Conservation (phyloP, 208 protist genomes). For the Leishmania gerbilli region DNA sequence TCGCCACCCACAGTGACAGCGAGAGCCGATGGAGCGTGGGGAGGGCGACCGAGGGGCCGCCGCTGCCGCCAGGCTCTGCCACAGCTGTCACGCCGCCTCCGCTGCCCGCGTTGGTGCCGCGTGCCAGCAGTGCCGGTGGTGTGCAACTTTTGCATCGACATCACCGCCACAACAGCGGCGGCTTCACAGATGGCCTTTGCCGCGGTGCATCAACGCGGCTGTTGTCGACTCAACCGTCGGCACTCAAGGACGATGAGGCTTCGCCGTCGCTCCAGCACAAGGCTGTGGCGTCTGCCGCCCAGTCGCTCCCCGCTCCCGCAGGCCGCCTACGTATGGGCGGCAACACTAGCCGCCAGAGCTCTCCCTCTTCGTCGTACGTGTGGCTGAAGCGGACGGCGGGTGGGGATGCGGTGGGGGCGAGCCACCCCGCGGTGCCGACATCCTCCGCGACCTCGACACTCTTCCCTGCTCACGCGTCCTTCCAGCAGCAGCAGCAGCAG, state of each 20-base stretch:
- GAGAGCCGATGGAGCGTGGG: neutral
- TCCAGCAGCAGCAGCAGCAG: conserved; percentile 10
- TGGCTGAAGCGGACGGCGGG: conserved; percentile 18
- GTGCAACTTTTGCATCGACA: neutral
- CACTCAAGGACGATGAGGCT: neutral
- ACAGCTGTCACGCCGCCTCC: neutral
- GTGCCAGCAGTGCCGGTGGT: neutral
- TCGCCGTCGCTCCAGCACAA: neutral
- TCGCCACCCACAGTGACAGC: neutral
- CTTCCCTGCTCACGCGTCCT: neutral
- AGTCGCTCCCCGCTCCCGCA: neutral
- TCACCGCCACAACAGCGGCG: neutral
- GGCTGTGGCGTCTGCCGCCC: neutral
- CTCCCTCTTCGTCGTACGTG: conserved; percentile 9
- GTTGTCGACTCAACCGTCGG: neutral
- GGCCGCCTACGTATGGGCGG: conserved; percentile 27
- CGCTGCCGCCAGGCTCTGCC: conserved; percentile 7
- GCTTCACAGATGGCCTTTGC: neutral
- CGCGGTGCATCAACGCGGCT: neutral
- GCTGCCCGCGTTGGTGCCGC: neutral
- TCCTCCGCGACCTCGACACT: neutral
- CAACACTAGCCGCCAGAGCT: conserved; percentile 15
- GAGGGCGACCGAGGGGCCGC: neutral
- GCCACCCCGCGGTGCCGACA: neutral
- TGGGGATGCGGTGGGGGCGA: neutral